Evolutionary conservation across 768 basidiomycete genomes (phyloP), one percentile per base, ranked within the genome.

Genomic region (Leccinum variicolor): DNA sequence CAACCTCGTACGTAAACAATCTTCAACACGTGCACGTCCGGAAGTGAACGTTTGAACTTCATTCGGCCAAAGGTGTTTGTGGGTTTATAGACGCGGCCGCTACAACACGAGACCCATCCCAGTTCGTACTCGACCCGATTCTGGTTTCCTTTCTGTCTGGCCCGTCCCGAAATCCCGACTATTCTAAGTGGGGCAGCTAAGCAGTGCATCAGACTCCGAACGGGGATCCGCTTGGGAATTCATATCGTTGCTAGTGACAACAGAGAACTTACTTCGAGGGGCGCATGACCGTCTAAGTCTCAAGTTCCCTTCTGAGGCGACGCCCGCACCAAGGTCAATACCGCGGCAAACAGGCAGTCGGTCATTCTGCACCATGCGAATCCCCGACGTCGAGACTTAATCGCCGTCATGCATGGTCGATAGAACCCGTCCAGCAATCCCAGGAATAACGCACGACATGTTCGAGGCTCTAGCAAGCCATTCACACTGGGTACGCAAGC

Each of bases 151-250:
- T 54, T 33, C 36, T 48, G 53, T 34, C 57, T 60, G 55, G 54
- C 53, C 53, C 56, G 54, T 19, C 59, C 61, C 63, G 52, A 65
- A 51, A 34, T 34, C 51, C 50, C 26, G 34, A 39, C 33, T 29
- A 47, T 48, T 46, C 53, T 34, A 43, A 34, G 23, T 13, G 49
- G 57, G 52, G 26, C 45, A 43, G 34, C 51, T 39, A 19, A 47
- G 48, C 39, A 56, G 48, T 58, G 58, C 36, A 31, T 31, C 54
- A 53, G 49, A 59, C 53, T 46, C 53, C 28, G 54, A 31, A 48
- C 48, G 64, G 58, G 54, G 54, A 70, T 68, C 69, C 64, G n/a
- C 52, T 57, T 66, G 66, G 60, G 69, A 68, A 69, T 57, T 36
- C 53, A 49, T 50, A 23, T 34, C 26, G 69, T 69, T 64, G 62